Evolutionary conservation across 352 stramenopile genomes (phyloP), one percentile per base, ranked within the genome.

Genomic region (Pythium utonaiense): DNA sequence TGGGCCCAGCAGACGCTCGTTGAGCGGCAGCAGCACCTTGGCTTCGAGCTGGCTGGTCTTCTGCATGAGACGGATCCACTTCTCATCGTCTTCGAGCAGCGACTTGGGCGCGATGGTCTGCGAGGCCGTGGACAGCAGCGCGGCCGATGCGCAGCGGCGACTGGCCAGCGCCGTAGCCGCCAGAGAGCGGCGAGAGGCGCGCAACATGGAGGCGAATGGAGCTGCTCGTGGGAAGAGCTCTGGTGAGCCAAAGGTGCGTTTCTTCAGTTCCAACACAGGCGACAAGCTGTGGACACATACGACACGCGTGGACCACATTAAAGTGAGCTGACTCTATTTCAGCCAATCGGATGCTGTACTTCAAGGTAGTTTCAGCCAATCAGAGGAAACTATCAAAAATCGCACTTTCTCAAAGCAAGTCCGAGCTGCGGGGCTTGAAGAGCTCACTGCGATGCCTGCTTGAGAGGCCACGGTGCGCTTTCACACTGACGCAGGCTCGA

Each of bases 31-130:
- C 40, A 95, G 66, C 55, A 93, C 72, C 19, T 77, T 72, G 49
- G 79, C 62, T 62, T 95, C 85, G 44, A 95, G 51, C 45, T 73
- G 73, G 48, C 75, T 89, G 52, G 85, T 95, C 67, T 91, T 79
- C 34, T 82, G 81, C 85, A 95, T 95, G 30, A 95, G 71, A 12
- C 73, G 66, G 62, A 93, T 86, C 80, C 80, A 93, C 64, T 93
- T 93, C 70, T 91, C 79, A 53, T 89, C 80, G 53, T 78, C 59
- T 17, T 73, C 44, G 16, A 70, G 57, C 21, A 70, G 51, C 30
- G 57, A 55, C 40, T 66, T 67, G 16, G 69, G 63, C 31, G 58
- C 55, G 57, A 78, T 74, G 38, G 53, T 41, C 24, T 75, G 63
- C n/a, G 70, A 42, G 14, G 53, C 41, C 16, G 64, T 67, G 19